Conservation (phyloP, 352 stramenopile genomes). For the Phytophthora idaei region DNA sequence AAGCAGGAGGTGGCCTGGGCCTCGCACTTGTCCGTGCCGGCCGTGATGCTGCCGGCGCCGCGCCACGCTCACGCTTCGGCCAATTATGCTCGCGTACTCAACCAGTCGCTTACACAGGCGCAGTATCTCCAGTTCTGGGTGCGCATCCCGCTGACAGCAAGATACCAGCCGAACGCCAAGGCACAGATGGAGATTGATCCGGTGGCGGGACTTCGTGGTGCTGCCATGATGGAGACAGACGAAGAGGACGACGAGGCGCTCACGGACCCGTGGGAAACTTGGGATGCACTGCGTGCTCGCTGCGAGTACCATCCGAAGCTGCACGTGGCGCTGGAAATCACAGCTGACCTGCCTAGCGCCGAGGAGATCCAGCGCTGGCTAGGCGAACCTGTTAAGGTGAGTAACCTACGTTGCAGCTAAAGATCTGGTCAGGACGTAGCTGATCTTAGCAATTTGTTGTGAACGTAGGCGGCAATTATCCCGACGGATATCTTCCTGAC, state of each 20-base stretch:
- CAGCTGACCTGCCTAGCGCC: slow-evolving; percentile 67
- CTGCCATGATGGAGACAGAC: slow-evolving; percentile 31
- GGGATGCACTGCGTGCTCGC: slow-evolving; percentile 82
- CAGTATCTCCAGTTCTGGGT: slow-evolving; percentile 92
- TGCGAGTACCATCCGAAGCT: slow-evolving; percentile 89
- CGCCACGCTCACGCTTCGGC: slow-evolving; percentile 45
- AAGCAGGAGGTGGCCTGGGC: slow-evolving; percentile 96
- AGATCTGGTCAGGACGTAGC: neutral
- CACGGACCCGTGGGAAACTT: slow-evolving; percentile 65
- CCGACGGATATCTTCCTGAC: slow-evolving; percentile 94
- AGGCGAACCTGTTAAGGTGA: slow-evolving; percentile 81
- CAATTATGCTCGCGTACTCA: slow-evolving; percentile 90
- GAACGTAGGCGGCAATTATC: slow-evolving; percentile 82
- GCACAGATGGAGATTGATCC: slow-evolving; percentile 20
- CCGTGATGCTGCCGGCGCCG: slow-evolving; percentile 92
- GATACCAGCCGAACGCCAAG: slow-evolving; percentile 21
- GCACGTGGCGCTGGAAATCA: slow-evolving; percentile 86
- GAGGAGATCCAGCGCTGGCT: slow-evolving; percentile 86
- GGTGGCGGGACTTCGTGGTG: slow-evolving; percentile 23
- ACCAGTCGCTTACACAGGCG: slow-evolving; percentile 73
- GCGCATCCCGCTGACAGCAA: slow-evolving; percentile 67
- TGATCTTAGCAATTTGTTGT: slow-evolving; percentile 6
- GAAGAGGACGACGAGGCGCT: slow-evolving; percentile 41
- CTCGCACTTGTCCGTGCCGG: slow-evolving; percentile 94
- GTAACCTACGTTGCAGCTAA: neutral